These are phyloP conservation scores for Aphanomyces euteiches DNA, from an alignment of 352 stramenopile genomes.

Conservation along the genomic window DNA sequence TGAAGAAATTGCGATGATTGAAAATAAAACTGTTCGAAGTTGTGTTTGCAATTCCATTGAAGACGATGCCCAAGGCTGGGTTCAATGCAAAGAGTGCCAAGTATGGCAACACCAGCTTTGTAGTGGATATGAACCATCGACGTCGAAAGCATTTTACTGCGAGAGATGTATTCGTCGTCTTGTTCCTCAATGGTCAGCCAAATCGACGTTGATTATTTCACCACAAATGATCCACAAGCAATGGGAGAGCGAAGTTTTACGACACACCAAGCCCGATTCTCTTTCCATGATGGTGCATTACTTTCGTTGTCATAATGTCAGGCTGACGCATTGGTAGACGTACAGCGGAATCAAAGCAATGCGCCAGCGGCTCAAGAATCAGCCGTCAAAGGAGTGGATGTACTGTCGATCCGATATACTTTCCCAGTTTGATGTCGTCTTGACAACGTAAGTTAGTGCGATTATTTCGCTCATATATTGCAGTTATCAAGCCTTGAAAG, in stretches of 20 bases:
- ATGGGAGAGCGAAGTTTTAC: constrained; percentile 84
- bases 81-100: constrained; percentile 50
- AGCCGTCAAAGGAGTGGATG: constrained; percentile 50
- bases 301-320: background rate
- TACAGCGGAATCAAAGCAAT: constrained; percentile 57
- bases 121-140: constrained; percentile 37
- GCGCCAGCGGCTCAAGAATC: constrained; percentile 34
- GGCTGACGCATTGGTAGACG: constrained; percentile 13
- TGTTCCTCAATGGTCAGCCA: constrained; percentile 41
- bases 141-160: constrained; percentile 46
- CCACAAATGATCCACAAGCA: constrained; percentile 87
- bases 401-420: constrained; percentile 55
- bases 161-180: constrained; percentile 56
- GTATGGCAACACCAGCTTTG: constrained; percentile 69
- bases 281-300: constrained; percentile 43
- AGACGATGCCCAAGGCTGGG: constrained; percentile 41
- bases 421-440: constrained; percentile 85
- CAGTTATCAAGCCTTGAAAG: constrained; percentile 74
- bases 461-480: background rate
- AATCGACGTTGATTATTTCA: constrained; percentile 90
- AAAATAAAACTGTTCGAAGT: constrained; percentile 18
- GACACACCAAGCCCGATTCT: constrained; percentile 57
- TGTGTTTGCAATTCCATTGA: constrained; percentile 57
- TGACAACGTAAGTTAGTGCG: constrained; percentile 59
- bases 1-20: background rate